A percentile compares a stretch with the other conserved stretches of the same genome.
These are phyloP conservation scores for Mariannaea elegans DNA, from an alignment of 2,329 filamentous ascomycete genomes.

Conservation along the genomic window DNA sequence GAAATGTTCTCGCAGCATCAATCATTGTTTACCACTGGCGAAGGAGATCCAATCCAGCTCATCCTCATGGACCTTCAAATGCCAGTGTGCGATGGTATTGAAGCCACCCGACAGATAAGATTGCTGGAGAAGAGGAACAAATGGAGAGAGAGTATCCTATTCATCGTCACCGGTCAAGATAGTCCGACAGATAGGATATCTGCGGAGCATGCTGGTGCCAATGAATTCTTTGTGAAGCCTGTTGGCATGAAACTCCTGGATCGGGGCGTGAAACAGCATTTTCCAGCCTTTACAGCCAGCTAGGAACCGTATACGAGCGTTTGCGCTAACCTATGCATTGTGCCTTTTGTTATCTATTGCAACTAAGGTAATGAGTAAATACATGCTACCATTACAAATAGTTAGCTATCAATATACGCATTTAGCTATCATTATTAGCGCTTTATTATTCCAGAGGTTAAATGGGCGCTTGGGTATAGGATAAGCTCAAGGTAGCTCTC, in stretches of 20 bases:
- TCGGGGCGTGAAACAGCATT: slow-evolving; percentile 22
- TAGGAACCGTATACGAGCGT: background rate
- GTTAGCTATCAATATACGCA: too few relatives aligned
- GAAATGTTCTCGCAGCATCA: slow-evolving; percentile 41
- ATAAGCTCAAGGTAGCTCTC: too few relatives aligned
- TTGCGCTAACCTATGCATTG: too few relatives aligned
- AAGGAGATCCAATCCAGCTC: slow-evolving; percentile 27
- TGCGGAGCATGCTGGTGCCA: slow-evolving; percentile 31
- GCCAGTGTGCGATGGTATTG: slow-evolving; percentile 42
- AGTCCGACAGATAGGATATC: slow-evolving; percentile 28
- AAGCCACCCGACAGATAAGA: slow-evolving; percentile 39
- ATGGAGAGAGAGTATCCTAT: slow-evolving; percentile 29
- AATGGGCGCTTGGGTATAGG: too few relatives aligned
- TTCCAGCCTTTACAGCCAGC: slow-evolving; percentile 21
- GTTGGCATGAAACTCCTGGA: slow-evolving; percentile 35
- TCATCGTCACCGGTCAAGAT: slow-evolving; percentile 43
- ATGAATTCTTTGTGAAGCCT: slow-evolving; percentile 39
- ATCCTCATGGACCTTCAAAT: slow-evolving; percentile 44
- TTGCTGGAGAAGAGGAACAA: slow-evolving; percentile 27
- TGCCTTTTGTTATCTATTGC: too few relatives aligned
- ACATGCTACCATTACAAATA: too few relatives aligned
- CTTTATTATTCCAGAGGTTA: too few relatives aligned
- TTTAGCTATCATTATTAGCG: too few relatives aligned
- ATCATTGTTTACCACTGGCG: background rate
- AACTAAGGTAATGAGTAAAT: too few relatives aligned